These are phyloP conservation scores for Davidsoniella neocaledoniae DNA, from an alignment of 2,329 filamentous ascomycete genomes.

Conservation along the genomic window DNA sequence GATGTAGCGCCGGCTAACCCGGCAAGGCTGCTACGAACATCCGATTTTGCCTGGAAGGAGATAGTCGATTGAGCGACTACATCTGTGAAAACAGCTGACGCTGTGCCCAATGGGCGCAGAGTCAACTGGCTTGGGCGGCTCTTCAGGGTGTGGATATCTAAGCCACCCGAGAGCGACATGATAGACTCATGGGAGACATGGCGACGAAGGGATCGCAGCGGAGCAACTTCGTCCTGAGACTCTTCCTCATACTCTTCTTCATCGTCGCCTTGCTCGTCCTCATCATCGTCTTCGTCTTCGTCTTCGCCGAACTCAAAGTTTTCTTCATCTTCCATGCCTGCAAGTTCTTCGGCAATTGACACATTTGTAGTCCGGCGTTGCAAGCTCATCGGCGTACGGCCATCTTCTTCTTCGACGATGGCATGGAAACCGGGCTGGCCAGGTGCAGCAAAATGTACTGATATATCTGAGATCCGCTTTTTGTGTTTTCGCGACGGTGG, in stretches of 20 bases:
- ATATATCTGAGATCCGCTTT: constrained; percentile 11
- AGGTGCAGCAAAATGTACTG: constrained; percentile 4
- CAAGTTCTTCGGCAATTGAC: constrained; percentile 11
- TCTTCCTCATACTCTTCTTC: constrained; percentile 16
- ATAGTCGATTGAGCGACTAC: constrained; percentile 43
- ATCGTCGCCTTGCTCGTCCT: constrained; percentile 22
- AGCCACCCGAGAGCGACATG: constrained; percentile 68
- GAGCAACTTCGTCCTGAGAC: constrained; percentile 22
- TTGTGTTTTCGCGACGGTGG: constrained; percentile 12
- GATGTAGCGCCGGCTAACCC: background rate
- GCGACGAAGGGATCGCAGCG: constrained; percentile 38
- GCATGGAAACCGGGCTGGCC: constrained; percentile 16
- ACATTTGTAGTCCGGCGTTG: constrained; percentile 5
- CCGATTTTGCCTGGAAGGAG: constrained; percentile 16
- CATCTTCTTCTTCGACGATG: constrained; percentile 25
- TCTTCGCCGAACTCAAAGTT: constrained; percentile 14
- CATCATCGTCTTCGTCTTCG: constrained; percentile 17
- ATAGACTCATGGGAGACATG: constrained; percentile 73
- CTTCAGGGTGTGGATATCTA: constrained; percentile 77
- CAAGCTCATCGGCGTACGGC: background rate
- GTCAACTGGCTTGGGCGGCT: constrained; percentile 60
- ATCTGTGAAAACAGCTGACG: constrained; percentile 40
- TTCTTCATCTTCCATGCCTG: constrained; percentile 13
- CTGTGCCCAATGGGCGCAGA: constrained; percentile 34
- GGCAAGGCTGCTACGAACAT: constrained; percentile 9